Evolutionary conservation across 331 rosid species (phyloP).

Genomic region (Acacia pycnantha): DNA sequence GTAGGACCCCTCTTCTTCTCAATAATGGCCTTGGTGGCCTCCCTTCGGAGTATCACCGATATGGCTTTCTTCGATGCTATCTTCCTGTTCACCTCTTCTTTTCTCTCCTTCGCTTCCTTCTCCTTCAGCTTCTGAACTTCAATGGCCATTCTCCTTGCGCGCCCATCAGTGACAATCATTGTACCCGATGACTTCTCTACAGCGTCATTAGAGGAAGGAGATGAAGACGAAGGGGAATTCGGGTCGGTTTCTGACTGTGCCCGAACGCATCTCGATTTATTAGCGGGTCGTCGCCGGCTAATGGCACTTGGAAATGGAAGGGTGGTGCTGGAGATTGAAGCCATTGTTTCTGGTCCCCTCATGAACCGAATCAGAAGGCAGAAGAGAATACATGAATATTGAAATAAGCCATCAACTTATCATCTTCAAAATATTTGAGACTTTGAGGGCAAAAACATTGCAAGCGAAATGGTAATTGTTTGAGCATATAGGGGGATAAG

Average conservation of each 20-base stretch:
- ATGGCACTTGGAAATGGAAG: conserved; percentile 30
- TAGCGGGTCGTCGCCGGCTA: conserved; percentile 22
- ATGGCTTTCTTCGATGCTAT: conserved; percentile 85
- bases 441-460: background rate
- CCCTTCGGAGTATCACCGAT: conserved; percentile 78
- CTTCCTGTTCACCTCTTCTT: conserved; percentile 64
- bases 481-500: no score
- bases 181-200: conserved; percentile 13
- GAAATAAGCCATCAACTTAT: background rate
- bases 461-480: no score
- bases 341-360: conserved; percentile 35
- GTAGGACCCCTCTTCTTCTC: conserved; percentile 75
- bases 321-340: conserved; percentile 42
- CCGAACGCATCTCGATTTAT: background rate
- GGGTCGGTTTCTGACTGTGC: conserved; percentile 3
- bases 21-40: conserved; percentile 80
- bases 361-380: background rate
- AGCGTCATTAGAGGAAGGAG: conserved; percentile 17
- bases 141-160: conserved; percentile 27
- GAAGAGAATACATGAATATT: background rate
- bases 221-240: background rate
- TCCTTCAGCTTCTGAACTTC: conserved; percentile 49
- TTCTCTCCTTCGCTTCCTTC: conserved; percentile 67
- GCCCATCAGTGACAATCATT: conserved; percentile 26
- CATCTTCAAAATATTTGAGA: background rate